Conservation (phyloP, 441 rosid species). For the Raphanus hybrid region DNA sequence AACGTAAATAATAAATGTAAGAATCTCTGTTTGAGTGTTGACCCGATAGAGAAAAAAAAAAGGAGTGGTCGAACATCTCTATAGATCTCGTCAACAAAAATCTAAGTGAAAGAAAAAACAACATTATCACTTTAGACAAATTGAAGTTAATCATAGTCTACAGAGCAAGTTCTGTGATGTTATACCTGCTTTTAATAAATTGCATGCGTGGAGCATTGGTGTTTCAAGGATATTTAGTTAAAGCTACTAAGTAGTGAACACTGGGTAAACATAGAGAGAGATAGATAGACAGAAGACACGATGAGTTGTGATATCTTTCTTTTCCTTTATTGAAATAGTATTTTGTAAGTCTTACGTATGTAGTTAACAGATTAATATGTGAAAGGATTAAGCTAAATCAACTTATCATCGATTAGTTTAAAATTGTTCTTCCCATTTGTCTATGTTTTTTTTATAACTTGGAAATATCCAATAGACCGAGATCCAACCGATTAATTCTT, state of each 20-base stretch:
- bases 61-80: conserved; percentile 42
- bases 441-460: too few relatives aligned
- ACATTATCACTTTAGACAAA: conserved; percentile 24
- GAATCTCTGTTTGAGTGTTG: conserved; percentile 27
- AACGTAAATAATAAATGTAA: conserved; percentile 7
- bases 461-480: too few relatives aligned
- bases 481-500: too few relatives aligned
- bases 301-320: background rate
- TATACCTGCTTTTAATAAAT: conserved; percentile 24
- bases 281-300: too few relatives aligned
- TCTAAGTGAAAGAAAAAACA: conserved; percentile 18
- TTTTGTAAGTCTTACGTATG: background rate
- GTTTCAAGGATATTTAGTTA: conserved; percentile 20
- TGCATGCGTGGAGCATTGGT: conserved; percentile 11
- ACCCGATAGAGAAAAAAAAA: conserved; percentile 32
- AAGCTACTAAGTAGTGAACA: background rate
- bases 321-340: background rate
- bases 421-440: too few relatives aligned
- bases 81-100: conserved; percentile 36
- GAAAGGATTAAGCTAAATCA: too few relatives aligned
- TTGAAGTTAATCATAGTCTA: conserved; percentile 18
- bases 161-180: conserved; percentile 30
- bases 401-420: too few relatives aligned
- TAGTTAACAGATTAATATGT: background rate
- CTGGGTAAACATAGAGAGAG: too few relatives aligned